Percentiles rank a stretch among this genome's conserved stretches.
These are phyloP conservation scores for Polymyxa betae DNA, from an alignment of 208 protist species.

Conservation along the genomic window DNA sequence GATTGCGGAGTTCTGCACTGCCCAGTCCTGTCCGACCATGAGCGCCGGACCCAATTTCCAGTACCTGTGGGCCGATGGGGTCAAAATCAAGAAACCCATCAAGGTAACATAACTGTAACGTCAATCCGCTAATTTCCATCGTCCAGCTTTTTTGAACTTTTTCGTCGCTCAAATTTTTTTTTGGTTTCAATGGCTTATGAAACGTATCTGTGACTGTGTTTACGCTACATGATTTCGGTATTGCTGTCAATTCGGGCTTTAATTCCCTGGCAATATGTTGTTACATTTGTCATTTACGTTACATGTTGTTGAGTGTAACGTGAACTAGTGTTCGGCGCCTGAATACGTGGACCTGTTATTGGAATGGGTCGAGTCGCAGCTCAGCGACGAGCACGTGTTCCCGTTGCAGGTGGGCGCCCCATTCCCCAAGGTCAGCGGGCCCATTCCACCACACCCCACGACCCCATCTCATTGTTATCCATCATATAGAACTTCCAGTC, in stretches of 20 bases:
- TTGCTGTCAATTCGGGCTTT: too few relatives aligned
- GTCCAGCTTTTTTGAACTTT: too few relatives aligned
- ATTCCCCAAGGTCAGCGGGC: background rate
- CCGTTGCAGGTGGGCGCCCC: slow-evolving; percentile 59
- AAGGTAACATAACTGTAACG: slow-evolving; percentile 73
- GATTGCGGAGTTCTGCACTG: slow-evolving; percentile 96
- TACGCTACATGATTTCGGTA: too few relatives aligned
- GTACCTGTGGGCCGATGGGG: slow-evolving; percentile 89
- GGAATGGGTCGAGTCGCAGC: slow-evolving; percentile 90
- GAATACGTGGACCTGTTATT: slow-evolving; percentile 97
- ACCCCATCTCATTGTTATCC: slow-evolving; percentile 5
- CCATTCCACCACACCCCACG: background rate
- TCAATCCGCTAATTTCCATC: background rate
- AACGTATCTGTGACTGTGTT: too few relatives aligned
- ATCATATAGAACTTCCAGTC: background rate
- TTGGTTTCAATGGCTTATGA: too few relatives aligned
- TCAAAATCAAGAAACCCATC: slow-evolving; percentile 89
- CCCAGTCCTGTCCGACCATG: slow-evolving; percentile 88
- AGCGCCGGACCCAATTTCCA: slow-evolving; percentile 61
- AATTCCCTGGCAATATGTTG: too few relatives aligned
- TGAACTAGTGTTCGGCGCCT: slow-evolving; percentile 77
- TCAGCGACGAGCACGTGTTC: slow-evolving; percentile 62
- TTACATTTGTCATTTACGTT: too few relatives aligned
- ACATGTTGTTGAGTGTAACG: too few relatives aligned
- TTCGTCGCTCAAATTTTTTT: too few relatives aligned